Base-by-base conservation (phyloP, 1,284 basidiomycete species). In the Boletus semigastroideus region DNA sequence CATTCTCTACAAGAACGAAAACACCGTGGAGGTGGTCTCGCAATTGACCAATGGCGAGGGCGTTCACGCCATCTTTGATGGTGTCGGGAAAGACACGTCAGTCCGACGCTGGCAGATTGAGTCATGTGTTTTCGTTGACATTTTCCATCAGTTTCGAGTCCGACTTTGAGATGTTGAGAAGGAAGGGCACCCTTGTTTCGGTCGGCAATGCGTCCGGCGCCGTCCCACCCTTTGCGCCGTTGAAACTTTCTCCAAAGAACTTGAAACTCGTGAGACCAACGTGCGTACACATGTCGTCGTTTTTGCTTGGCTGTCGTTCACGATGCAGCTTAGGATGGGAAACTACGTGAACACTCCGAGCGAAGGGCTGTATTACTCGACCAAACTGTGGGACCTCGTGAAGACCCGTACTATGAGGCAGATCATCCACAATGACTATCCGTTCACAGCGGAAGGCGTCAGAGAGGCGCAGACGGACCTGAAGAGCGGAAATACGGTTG, bases 121-220 rank as follows among this genome's bases (percentile, higher is more conserved):
- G 9, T 5, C 25, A n/a, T 19, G n/a, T 37, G 10, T 10, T 37
- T 9, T 37, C 31, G 33, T 38, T 34, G 17, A 8, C 25, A 43
- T 28, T 44, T 45, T 25, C 46, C 12, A 9, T 4, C 42, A 91
- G 89, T 9, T 95, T 92, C 70, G 86, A 93, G 57, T 79, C 80
- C 59, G 81, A 95, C 73, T 93, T 96, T 70, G 80, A 86, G 64
- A 76, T 94, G 65, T 78, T 92, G 53, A 80, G 83, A 58, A 78
- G 90, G 38, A 93, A 92, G 64, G 92, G 88, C 6, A 90, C 88
- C 0, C 76, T 98, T 36, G 87, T 95, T n/a, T 87, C 86, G 10
- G 85, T 94, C 48, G 96, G 96, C 0, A 98, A 97, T 66, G 92
- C 95, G 0, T 94, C 91, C 12, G 95, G 94, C 4, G 72, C 87